Conservation (phyloP, 345 rosid species). For the Sonneratia alba region DNA sequence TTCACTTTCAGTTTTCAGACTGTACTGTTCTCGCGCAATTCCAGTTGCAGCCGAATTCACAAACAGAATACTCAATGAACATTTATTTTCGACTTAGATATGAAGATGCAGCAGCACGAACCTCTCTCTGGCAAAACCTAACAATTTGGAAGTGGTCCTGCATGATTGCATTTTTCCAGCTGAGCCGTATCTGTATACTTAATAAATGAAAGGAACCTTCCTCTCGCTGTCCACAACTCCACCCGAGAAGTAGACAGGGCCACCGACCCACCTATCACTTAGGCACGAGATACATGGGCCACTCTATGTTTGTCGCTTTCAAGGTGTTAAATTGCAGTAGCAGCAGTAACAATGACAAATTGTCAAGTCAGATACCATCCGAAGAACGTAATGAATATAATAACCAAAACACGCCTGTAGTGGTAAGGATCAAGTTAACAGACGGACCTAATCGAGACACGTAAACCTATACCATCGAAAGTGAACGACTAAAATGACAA, state of each 20-base stretch:
- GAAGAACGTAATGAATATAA: no score
- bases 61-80: no score
- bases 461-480: neutral
- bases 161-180: neutral
- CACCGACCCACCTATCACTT: neutral
- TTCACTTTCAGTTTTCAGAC: neutral
- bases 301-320: no score
- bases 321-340: no score
- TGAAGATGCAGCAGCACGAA: no score
- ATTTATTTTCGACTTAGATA: no score
- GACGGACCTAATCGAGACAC: neutral
- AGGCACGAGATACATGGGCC: neutral
- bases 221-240: neutral
- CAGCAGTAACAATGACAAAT: no score
- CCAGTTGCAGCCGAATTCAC: neutral
- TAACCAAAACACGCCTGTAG: no score
- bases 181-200: neutral
- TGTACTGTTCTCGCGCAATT: neutral
- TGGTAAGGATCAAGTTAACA: no score
- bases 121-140: no score
- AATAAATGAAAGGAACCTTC: neutral
- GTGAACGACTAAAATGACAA: no score
- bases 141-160: neutral
- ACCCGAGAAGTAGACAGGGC: neutral
- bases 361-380: no score